Evolutionary conservation across 176 grass and related monocot genomes (phyloP), one percentile per base, ranked within the genome.

Genomic region (Tillandsia fasciculata): DNA sequence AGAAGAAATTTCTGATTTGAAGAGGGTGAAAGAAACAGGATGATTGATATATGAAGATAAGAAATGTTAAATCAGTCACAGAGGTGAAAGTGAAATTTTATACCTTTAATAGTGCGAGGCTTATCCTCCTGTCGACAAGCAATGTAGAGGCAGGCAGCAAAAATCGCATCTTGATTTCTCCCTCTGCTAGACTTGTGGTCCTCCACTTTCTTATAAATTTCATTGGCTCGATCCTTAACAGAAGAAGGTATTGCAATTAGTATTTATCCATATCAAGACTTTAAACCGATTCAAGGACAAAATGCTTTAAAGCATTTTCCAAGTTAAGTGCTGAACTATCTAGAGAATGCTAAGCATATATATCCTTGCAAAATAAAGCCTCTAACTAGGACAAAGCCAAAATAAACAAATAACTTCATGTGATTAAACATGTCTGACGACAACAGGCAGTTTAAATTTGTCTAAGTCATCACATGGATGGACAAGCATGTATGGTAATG

Each of bases 141-240:
- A 90, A 96, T 96, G 78, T 96, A 96, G 1, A 96, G 69, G 50
- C 87, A 90, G 64, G 91, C 91, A 76, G 91, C 91, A 79, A 96
- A 73, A 69, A 96, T 96, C 58, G 91, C 91, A 83, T 96, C 91
- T 84, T 96, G 91, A 77, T 96, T 96, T 83, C 91, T 84, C 73
- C 91, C 91, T 28, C 84, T 87, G 11, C 90, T 96, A 72, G 87
- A 96, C 63, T 96, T 96, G 52, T 87, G 78, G 83, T 96, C 91
- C 79, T 96, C 91, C 71, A 96, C 86, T 68, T 96, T 96, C 80
- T 96, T 96, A 63, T 96, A 96, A 10, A 90, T 90, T 85, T 96
- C 91, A 72, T 96, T 96, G 64, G 91, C 91, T 69, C 91, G 84
- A 52, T 96, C 91, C 91, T 96, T 72, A 3, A 80, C 33, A 61